These are phyloP conservation scores for Trypanosoma brucei DNA, from an alignment of 208 protist species.

Conservation along the genomic window DNA sequence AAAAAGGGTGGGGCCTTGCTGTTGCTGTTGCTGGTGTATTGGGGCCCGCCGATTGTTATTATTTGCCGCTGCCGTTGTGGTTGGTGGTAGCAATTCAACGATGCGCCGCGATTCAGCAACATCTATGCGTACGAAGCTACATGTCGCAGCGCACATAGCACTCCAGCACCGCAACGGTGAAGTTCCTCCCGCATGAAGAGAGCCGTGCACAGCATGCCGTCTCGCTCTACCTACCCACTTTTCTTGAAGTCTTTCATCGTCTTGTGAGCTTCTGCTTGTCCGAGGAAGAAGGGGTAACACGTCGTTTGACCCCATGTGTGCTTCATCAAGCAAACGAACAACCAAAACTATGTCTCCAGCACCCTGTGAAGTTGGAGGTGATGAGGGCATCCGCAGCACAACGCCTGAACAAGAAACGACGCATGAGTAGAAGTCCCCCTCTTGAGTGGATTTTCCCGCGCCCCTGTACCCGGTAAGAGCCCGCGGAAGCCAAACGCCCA, in stretches of 20 bases:
- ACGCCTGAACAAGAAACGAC: conserved; percentile 27
- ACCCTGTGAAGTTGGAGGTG: conserved; percentile 1
- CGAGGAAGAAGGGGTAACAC: conserved; percentile 1
- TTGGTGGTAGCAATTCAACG: conserved; percentile 7
- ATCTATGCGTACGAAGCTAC: conserved; percentile 28
- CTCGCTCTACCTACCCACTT: conserved; percentile 1
- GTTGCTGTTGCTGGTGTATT: conserved; percentile 1
- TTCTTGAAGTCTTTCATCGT: not conserved
- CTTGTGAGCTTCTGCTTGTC: not conserved
- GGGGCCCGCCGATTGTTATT: not conserved
- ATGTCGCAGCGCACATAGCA: conserved; percentile 4
- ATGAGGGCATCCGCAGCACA: conserved; percentile 5
- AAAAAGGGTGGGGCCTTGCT: conserved; percentile 3
- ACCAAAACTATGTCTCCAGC: conserved; percentile 13
- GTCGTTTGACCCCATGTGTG: conserved; percentile 4
- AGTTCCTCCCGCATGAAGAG: not conserved
- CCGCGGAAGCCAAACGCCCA: conserved; percentile 44
- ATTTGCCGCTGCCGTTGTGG: not conserved
- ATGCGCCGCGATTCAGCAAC: conserved; percentile 16
- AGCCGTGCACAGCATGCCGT: not conserved
- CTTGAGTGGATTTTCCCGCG: not conserved
- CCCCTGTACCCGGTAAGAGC: not conserved
- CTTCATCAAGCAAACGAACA: conserved; percentile 20
- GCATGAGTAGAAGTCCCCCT: conserved; percentile 34
- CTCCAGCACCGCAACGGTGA: conserved; percentile 10